Percentiles rank a stretch among this genome's conserved stretches.
Conservation (phyloP, 768 basidiomycete genomes). For the Boletus bicolor region DNA sequence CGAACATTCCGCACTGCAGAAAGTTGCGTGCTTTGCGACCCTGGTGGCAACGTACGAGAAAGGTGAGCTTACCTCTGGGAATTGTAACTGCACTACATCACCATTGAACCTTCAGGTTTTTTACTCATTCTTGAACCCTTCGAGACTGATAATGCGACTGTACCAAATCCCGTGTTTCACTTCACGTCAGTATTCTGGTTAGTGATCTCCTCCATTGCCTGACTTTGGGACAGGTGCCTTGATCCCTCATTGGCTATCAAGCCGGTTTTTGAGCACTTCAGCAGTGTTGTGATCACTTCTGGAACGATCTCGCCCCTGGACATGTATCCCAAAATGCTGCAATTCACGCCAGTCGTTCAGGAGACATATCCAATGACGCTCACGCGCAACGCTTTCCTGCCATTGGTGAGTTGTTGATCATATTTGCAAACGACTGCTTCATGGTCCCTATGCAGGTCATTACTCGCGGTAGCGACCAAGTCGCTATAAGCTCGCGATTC, state of each 20-base stretch:
- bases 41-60: constrained; percentile 98
- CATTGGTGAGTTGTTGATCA: constrained; percentile 58
- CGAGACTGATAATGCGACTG: constrained; percentile 97
- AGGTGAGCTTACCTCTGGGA: constrained; percentile 43
- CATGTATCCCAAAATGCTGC: constrained; percentile 99
- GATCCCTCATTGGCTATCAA: constrained; percentile 97
- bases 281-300: constrained; percentile 96
- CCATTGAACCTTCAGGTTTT: constrained; percentile 58
- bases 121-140: constrained; percentile 96
- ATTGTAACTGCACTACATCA: neutral
- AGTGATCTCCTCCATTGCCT: neutral
- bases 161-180: constrained; percentile 98
- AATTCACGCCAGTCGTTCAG: constrained; percentile 94
- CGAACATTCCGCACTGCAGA: constrained; percentile 89
- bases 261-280: constrained; percentile 97
- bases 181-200: constrained; percentile 64
- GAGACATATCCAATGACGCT: constrained; percentile 98
- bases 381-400: constrained; percentile 92
- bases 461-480: constrained; percentile 96
- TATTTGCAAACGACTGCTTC: neutral
- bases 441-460: constrained; percentile 62
- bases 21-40: constrained; percentile 94
- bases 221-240: constrained; percentile 64
- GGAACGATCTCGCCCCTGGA: constrained; percentile 98
- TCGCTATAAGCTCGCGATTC: constrained; percentile 96